phyloP scores from a whole-genome alignment of 2,329 filamentous ascomycete genomes.

The Epichloe scottii region DNA sequence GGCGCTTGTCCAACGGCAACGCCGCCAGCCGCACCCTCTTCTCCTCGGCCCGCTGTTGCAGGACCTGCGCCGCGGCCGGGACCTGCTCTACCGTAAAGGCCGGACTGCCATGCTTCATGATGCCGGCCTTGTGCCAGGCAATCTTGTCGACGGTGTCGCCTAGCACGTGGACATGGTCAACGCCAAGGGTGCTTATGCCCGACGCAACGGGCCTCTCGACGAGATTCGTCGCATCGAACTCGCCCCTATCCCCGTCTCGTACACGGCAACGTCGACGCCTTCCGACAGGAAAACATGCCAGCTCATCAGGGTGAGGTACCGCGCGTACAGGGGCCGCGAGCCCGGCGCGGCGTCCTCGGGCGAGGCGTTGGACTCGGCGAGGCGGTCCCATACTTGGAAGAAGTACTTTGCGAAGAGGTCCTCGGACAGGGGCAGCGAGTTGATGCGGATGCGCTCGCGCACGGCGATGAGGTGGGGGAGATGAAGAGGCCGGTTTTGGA shows the following conservation, averaged over 20 bases:
- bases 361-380: constrained; percentile 25
- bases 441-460: constrained; percentile 53
- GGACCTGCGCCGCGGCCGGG: constrained; percentile 29
- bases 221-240: constrained; percentile 57
- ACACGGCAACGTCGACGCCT: constrained; percentile 48
- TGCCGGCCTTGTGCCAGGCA: constrained; percentile 63
- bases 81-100: constrained; percentile 47
- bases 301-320: constrained; percentile 52
- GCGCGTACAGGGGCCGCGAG: constrained; percentile 43
- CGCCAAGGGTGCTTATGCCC: constrained; percentile 53
- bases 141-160: constrained; percentile 53
- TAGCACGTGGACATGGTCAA: constrained; percentile 54
- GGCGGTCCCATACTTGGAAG: constrained; percentile 52
- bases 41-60: constrained; percentile 38
- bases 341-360: constrained; percentile 24
- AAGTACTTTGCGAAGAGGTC: constrained; percentile 51
- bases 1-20: constrained; percentile 32
- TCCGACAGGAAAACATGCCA: constrained; percentile 55
- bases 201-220: constrained; percentile 44
- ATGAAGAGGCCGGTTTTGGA: constrained; percentile 51
- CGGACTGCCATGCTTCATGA: constrained; percentile 48
- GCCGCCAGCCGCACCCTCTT: constrained; percentile 35
- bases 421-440: constrained; percentile 44
- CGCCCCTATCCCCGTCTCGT: constrained; percentile 58
- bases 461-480: constrained; percentile 57